Base-by-base conservation (phyloP, 225 moss, liverwort and hornwort species). In the Lunularia cruciata region DNA sequence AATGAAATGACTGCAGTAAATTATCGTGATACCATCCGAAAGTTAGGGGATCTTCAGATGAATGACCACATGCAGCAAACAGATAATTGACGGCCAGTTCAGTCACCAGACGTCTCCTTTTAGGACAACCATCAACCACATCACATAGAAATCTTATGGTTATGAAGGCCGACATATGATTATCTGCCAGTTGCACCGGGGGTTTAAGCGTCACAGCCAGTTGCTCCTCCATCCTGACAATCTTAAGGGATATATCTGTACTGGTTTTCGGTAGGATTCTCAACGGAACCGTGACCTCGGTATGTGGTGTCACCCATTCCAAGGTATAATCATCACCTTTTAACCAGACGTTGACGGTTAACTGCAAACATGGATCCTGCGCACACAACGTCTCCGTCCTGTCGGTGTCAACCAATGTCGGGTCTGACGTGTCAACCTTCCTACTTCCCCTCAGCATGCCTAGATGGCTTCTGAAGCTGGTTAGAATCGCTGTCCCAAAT, bases 1-100 rank as follows among this genome's bases (percentile, higher is more conserved):
- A 54, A 25, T 54, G 26, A 25, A 54, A 3, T 10, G 54, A 54
- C 54, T 25, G 28, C 26, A 7, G 25, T 12, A 54, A 14, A 25
- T 27, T 11, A 54, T 54, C 54, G 12, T 54, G 54, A 19, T 54
- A 54, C 54, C 54, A 54, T 27, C 54, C 54, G 54, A 54, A 54
- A 19, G 25, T 25, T 12, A 25, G 26, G 26, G 7, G 7, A 25
- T 26, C 26, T 1, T 23, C 54, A 8, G 28, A 8, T 25, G 54
- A 54, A 54, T 6, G 8, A 54, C 28, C 54, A n/a, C 54, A 54
- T 54, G 23, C 28, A 28, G 26, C 25, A 54, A 28, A n/a, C n/a
- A n/a, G n/a, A n/a, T n/a, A n/a, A n/a, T 54, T 25, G 8, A 28
- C 26, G 26, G 25, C 28, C 54, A 54, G 19, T 8, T 25, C 11